Base-by-base conservation (phyloP, 202 grass and related monocot genomes). In the Panicum virgatum region DNA sequence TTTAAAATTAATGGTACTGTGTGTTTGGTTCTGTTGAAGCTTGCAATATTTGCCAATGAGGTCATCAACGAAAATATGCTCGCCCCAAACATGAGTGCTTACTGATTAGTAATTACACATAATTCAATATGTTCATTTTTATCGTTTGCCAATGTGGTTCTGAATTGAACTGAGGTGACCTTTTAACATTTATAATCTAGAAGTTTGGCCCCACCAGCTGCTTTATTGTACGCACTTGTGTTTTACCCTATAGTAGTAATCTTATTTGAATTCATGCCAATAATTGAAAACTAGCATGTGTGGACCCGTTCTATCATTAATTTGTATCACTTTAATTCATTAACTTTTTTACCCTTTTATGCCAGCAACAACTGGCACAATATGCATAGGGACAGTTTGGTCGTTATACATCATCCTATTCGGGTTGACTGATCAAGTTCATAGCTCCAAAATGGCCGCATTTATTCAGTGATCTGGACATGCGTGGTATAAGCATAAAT, bases 361-460 rank as follows among this genome's bases (percentile, higher is more conserved):
- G 8, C 27, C 11, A 36, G 16, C 39, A 77, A 16, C 27, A 84
- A 59, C 14, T n/a, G 36, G 18, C 0, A 46, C 2, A 12, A 38
- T 22, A 50, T 54, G 23, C 39, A 64, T 29, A n/a, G 8, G 7
- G 9, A 43, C 14, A 38, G 2, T 74, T 73, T 25, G 20, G 8
- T 54, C 5, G 2, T 48, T 38, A 38, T 54, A 18, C 34, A n/a
- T 80, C 70, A 81, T 34, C 30, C 18, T 58, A 29, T 68, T 59
- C 7, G 16, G 62, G 8, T 81, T 86, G 71, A 51, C 3, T 59
- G 19, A 25, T 60, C 63, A 77, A 70, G 15, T 19, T 61, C 47
- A 42, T 1, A 10, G 11, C 11, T 59, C 9, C 58, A 13, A 53
- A 73, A 6, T 79, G 16, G 43, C 34, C 61, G 15, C 13, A 52